Evolutionary conservation across 2,329 filamentous ascomycete species (phyloP), one percentile per base, ranked within the genome.

Genomic region (Pyricularia pennisetigena): DNA sequence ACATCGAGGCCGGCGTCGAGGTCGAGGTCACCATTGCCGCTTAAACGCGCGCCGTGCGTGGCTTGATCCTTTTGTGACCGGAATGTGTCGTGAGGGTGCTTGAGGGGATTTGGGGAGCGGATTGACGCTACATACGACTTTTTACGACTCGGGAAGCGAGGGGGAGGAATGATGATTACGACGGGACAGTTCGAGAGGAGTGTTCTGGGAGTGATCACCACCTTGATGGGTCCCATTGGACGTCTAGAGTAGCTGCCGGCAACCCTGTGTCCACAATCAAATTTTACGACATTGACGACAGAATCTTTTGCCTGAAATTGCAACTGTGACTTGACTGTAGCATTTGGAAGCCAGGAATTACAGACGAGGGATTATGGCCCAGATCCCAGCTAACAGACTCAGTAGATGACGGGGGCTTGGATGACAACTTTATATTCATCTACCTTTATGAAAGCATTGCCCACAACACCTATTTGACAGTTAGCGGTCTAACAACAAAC

Each of bases 1-100:
- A 95, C 86, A 95, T 49, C 49, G 66, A 67, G 66, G 66, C 66
- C 57, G 66, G 66, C n/a, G 66, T 67, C 66, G 66, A 67, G 66
- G 66, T 67, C 23, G 66, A 67, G 66, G 66, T 67, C 57, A 67
- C 66, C 66, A 67, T 67, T 32, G 66, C 66, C 29, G 66, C 66
- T 24, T 67, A 67, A 32, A 35, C 7, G 65, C 35, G 35, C 12
- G 10, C 2, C 10, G 10, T 23, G 63, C 16, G 63, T 30, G 63
- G n/a, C 28, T 32, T 61, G 20, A 26, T 23, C 24, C 3, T 61
- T 24, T 26, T 24, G 12, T 61, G 10, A 26, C 12, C 23, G 23
- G 10, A 41, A 26, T 28, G 4, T 61, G 57, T 61, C 57, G n/a
- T n/a, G 57, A 4, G 10, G 1, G 3, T 26, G 57, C 23, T 61